These are phyloP conservation scores for Citrus medica DNA, from an alignment of 345 rosid species.

Conservation along the genomic window DNA sequence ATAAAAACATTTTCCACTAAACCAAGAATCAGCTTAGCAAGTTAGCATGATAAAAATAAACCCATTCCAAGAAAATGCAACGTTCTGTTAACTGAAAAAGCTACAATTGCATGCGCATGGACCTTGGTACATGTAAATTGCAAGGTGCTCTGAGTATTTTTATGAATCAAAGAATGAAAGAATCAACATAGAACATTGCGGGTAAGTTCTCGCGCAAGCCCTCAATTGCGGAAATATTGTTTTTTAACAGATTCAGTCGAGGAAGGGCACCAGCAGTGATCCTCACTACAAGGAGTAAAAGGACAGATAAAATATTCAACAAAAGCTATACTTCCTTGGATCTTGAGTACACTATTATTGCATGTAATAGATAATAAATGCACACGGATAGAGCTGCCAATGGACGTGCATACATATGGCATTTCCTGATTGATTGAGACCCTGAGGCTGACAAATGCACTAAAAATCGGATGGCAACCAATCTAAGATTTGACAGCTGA, in stretches of 20 bases:
- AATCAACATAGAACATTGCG: slow-evolving; percentile 14
- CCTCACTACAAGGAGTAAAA: slow-evolving; percentile 44
- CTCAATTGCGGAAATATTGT: slow-evolving; percentile 73
- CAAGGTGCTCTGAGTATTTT: no score
- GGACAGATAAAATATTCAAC: background rate
- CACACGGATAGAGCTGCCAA: background rate
- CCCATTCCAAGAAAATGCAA: no score
- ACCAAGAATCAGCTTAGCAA: no score
- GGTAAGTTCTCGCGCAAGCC: slow-evolving; percentile 92
- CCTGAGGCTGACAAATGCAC: slow-evolving; percentile 71
- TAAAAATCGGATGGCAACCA: slow-evolving; percentile 72
- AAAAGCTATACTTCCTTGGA: background rate
- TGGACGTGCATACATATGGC: slow-evolving; percentile 54
- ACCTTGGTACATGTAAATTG: no score
- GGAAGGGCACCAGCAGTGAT: slow-evolving; percentile 90
- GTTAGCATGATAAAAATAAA: no score
- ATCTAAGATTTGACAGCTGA: slow-evolving; percentile 69
- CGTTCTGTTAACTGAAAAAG: no score
- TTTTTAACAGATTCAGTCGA: slow-evolving; percentile 57
- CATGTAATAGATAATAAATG: background rate
- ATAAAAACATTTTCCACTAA: no score
- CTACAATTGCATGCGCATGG: no score
- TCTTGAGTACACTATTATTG: background rate
- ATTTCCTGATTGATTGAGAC: slow-evolving; percentile 87
- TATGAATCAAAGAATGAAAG: no score